Evolutionary conservation across 2,329 filamentous ascomycete genomes (phyloP), one percentile per base, ranked within the genome.

Genomic region (Alternaria viburni): DNA sequence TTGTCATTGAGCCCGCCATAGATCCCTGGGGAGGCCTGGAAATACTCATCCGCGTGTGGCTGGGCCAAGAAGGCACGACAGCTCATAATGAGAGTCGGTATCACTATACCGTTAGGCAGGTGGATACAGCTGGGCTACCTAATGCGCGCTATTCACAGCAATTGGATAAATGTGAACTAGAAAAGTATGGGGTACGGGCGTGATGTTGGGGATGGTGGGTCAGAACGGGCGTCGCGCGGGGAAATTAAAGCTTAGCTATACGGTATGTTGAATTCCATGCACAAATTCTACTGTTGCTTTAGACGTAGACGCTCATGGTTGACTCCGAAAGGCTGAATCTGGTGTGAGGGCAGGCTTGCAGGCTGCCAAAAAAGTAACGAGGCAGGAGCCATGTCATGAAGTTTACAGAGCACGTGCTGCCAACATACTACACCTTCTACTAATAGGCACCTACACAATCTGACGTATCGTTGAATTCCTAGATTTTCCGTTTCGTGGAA

Each of bases 211-310:
- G 32, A 41, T 4, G 41, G 54, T 62, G 59, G 54, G 47, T 54
- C 59, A 36, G 46, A 52, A 36, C 41, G 59, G 59, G 41, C 26
- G n/a, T 32, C 43, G 58, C 17, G 58, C 58, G 58, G 58, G 58
- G 52, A 51, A 51, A 61, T 50, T 47, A 61, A 61, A 61, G 58
- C 54, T 57, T 61, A 57, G 46, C 46, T 52, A 19, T 26, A 61
- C 32, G 45, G 59, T 45, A 46, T 49, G 43, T 57, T 32, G 19
- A 1, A 19, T 41, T 10, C 6, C 36, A 36, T 49, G 45, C 21
- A 2, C 8, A 7, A 1, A 2, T 26, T 8, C 3, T 0, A 13
- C 3, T 45, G 3, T 45, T 45, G 43, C 0, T 41, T 17, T 41
- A 9, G 0, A 17, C 11, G 36, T 17, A 17, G 36, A 41, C 9